phyloP scores from a whole-genome alignment of 1,139 yeast genomes.

The Eremothecium coryli region DNA sequence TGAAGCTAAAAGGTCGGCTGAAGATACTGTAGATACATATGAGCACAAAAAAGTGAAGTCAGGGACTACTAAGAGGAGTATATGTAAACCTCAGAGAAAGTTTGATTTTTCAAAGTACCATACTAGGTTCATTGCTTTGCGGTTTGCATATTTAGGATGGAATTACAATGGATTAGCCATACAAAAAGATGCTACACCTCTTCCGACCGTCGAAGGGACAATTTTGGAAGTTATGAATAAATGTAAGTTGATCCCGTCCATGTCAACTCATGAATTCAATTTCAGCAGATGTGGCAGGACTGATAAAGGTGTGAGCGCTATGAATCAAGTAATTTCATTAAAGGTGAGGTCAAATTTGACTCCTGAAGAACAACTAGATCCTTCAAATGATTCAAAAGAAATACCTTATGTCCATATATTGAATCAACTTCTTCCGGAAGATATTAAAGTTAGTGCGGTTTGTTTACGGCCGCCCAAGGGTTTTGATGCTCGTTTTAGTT shows the following conservation, averaged over 20 bases:
- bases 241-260: conserved; percentile 55
- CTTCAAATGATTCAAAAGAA: conserved; percentile 53
- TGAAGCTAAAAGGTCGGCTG: conserved; percentile 6
- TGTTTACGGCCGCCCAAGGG: conserved; percentile 72
- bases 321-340: conserved; percentile 86
- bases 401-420: conserved; percentile 67
- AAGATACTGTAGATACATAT: conserved; percentile 7
- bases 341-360: conserved; percentile 60
- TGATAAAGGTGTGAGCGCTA: conserved; percentile 93
- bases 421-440: conserved; percentile 70
- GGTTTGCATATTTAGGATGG: conserved; percentile 90
- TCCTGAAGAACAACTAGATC: conserved; percentile 47
- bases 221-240: conserved; percentile 61
- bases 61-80: conserved; percentile 8
- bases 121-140: conserved; percentile 66
- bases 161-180: conserved; percentile 82
- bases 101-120: conserved; percentile 63
- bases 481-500: conserved; percentile 91
- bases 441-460: conserved; percentile 72
- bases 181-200: conserved; percentile 64
- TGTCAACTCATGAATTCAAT: conserved; percentile 50
- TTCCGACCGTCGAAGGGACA: conserved; percentile 81
- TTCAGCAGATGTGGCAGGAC: conserved; percentile 96
- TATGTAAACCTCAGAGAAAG: conserved; percentile 33
- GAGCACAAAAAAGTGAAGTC: conserved; percentile 10